Conservation (phyloP, 169 alveolate species). For the Plasmodium malariae region DNA sequence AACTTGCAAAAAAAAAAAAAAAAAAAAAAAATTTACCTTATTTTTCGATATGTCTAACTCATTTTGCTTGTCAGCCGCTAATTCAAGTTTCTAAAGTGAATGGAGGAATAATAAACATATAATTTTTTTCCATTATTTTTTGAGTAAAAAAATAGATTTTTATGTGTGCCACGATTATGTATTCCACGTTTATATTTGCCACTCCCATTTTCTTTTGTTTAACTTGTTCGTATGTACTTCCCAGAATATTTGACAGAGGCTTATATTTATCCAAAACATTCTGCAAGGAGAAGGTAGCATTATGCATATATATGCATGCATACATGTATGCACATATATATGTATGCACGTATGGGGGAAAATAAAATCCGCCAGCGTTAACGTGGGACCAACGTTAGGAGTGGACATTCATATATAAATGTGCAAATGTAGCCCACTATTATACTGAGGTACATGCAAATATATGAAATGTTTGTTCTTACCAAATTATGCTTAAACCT, state of each 20-base stretch:
- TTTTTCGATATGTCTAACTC: constrained; percentile 32
- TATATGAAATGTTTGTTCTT: too few species aligned
- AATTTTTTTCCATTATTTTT: not conserved
- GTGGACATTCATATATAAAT: too few species aligned
- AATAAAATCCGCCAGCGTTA: too few species aligned
- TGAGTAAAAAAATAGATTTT: too few species aligned
- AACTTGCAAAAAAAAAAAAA: not conserved
- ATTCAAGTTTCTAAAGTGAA: constrained; percentile 34
- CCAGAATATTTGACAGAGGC: constrained; percentile 7
- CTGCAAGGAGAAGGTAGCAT: not conserved
- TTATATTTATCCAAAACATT: constrained; percentile 34
- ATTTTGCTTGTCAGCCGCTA: constrained; percentile 28
- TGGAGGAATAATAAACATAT: too few species aligned
- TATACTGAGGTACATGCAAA: too few species aligned
- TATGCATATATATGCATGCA: too few species aligned
- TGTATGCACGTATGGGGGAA: too few species aligned
- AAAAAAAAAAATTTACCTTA: constrained; percentile 25
- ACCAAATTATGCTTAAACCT: constrained; percentile 57
- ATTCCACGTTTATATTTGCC: not conserved
- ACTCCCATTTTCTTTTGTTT: not conserved
- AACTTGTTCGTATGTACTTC: constrained; percentile 17
- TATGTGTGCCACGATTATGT: too few species aligned
- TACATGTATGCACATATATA: not conserved
- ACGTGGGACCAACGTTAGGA: too few species aligned
- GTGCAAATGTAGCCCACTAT: too few species aligned